Evolutionary conservation across 495 filamentous ascomycete species (phyloP).

Genomic region (Penicilliopsis zonata): DNA sequence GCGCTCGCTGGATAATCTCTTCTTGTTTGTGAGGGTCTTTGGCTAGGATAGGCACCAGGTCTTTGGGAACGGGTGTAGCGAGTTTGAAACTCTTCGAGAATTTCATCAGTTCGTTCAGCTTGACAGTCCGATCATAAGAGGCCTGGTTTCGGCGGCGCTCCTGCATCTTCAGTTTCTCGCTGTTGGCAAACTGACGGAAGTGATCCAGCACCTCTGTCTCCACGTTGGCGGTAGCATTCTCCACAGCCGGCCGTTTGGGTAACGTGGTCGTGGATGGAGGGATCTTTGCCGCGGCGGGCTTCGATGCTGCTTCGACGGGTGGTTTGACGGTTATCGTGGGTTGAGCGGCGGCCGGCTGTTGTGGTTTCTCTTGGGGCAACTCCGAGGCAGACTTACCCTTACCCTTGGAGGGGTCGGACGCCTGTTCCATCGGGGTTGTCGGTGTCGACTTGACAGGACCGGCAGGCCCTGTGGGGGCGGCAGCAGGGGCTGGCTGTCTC

Average conservation of each 20-base stretch:
- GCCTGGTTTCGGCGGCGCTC: constrained; percentile 60
- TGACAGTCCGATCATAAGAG: constrained; percentile 68
- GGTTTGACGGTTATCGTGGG: constrained; percentile 8
- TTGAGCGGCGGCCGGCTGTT: constrained; percentile 15
- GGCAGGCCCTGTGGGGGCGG: constrained; percentile 66
- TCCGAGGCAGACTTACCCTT: constrained; percentile 14
- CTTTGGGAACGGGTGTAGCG: constrained; percentile 76
- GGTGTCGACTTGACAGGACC: constrained; percentile 10
- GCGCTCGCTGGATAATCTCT: constrained; percentile 78
- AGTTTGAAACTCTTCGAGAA: constrained; percentile 93
- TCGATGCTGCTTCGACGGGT: constrained; percentile 26
- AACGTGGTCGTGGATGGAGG: constrained; percentile 9
- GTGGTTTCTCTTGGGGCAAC: constrained; percentile 21
- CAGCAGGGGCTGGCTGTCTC: constrained; percentile 58
- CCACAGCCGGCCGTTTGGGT: constrained; percentile 17
- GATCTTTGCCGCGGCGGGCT: constrained; percentile 15
- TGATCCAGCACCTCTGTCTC: constrained; percentile 65
- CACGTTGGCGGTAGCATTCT: constrained; percentile 65
- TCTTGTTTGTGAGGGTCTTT: constrained; percentile 90
- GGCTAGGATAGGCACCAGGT: constrained; percentile 87
- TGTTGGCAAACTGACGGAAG: constrained; percentile 73
- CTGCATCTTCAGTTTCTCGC: constrained; percentile 58
- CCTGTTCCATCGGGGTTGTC: not conserved
- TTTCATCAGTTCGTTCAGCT: constrained; percentile 86
- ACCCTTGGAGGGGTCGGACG: constrained; percentile 7